Evolutionary conservation across 2,329 filamentous ascomycete species (phyloP), one percentile per base, ranked within the genome.

Genomic region (Ophiostoma tasmaniense): DNA sequence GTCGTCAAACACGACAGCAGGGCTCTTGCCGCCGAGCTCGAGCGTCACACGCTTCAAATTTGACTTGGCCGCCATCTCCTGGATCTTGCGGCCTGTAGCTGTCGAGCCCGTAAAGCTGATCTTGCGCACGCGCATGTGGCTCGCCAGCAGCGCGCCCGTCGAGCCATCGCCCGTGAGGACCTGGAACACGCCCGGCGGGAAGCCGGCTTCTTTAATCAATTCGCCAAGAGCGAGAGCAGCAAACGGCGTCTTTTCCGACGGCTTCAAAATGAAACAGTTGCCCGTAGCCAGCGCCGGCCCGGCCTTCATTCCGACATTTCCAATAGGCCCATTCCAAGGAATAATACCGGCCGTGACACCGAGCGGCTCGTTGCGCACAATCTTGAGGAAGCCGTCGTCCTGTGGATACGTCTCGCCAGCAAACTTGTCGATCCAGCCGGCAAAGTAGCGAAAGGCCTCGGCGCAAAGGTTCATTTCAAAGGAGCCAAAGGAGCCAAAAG

Each of bases 81-180:
- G 87, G 28, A 90, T 87, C 73, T 86, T 89, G 74, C 82, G 80
- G n/a, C 88, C 88, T 0, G 88, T 90, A 17, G 81, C 78, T 14
- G 89, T 87, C 72, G 89, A 87, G 33, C 88, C 88, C 0, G 88
- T 90, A 78, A 90, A 90, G 70, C 84, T 87, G 73, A 90, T 86
- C 76, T 90, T 90, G 72, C 85, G 84, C 72, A 90, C 33, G 11
- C 61, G 45, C 71, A 73, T 72, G 70, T 74, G 73, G 59, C 37
- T 37, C 0, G 73, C 71, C 30, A 74, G 69, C 55, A 73, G 71
- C 8, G 71, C 71, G 35, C 73, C 73, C 17, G 73, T 73, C 2
- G 72, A 69, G 2, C 81, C 81, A 62, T 78, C 76, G 0, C 81
- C 81, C 14, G 76, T 67, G 73, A 82, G 61, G 33, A 82, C 71